Conservation (phyloP, 257 asterid species). For the Perilla frutescens region DNA sequence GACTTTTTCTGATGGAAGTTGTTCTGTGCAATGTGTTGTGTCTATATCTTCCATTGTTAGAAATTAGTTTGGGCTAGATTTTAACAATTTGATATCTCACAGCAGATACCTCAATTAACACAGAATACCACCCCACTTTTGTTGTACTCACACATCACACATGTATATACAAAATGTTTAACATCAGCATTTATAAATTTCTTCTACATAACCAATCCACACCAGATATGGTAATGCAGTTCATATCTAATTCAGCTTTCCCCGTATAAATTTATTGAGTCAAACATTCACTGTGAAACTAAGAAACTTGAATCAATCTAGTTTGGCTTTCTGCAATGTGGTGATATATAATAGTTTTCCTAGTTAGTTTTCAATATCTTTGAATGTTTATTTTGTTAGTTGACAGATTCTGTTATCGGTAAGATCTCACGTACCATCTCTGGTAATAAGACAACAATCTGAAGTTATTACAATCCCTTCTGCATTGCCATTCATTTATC, state of each 20-base stretch:
- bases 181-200: constrained; percentile 36
- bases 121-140: constrained; percentile 45
- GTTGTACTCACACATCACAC: constrained; percentile 47
- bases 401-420: constrained; percentile 1
- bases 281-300: background rate
- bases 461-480: background rate
- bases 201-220: constrained; percentile 28
- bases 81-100: constrained; percentile 42
- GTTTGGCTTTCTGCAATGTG: constrained; percentile 13
- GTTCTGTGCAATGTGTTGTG: constrained; percentile 56
- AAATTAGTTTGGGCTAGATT: constrained; percentile 46
- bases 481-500: constrained; percentile 4
- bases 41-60: constrained; percentile 54
- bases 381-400: constrained; percentile 29
- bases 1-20: constrained; percentile 93
- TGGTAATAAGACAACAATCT: background rate
- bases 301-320: constrained; percentile 27
- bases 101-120: constrained; percentile 52
- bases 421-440: background rate
- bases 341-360: constrained; percentile 2
- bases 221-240: constrained; percentile 15
- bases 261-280: constrained; percentile 17
- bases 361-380: constrained; percentile 1
- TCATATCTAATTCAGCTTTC: constrained; percentile 28
- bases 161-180: constrained; percentile 41